A percentile compares a stretch with the other conserved stretches of the same genome.
Conservation (phyloP, 495 filamentous ascomycete species). For the Penicillium dipodomyicola region DNA sequence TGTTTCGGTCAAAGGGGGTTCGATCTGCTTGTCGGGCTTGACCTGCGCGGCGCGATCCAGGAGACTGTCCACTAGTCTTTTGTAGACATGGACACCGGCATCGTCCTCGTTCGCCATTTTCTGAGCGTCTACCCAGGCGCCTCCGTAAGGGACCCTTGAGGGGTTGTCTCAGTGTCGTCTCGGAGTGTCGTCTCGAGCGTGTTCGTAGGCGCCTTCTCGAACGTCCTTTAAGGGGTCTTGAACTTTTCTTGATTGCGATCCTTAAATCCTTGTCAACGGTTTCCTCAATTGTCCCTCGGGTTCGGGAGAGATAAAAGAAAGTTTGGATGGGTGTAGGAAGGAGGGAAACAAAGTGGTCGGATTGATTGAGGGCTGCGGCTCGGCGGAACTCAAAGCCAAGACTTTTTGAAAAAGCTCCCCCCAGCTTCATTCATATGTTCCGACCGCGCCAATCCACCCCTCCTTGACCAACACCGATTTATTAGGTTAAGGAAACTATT, state of each 20-base stretch:
- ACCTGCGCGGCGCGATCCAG: slow-evolving; percentile 60
- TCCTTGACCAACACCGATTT: slow-evolving; percentile 31
- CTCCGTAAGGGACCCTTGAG: too few relatives aligned
- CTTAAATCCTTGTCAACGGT: neutral
- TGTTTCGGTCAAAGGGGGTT: slow-evolving; percentile 69
- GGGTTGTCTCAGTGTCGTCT: neutral
- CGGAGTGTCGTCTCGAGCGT: neutral
- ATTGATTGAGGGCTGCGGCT: slow-evolving; percentile 23
- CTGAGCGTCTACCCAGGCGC: neutral
- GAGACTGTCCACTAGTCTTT: slow-evolving; percentile 56
- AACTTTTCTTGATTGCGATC: neutral
- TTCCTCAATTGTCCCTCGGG: neutral
- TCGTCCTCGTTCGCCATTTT: slow-evolving; percentile 54
- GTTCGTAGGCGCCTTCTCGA: neutral
- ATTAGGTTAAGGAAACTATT: slow-evolving; percentile 28
- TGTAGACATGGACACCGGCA: slow-evolving; percentile 55
- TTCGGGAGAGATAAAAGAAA: slow-evolving; percentile 2
- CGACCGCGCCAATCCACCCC: slow-evolving; percentile 35
- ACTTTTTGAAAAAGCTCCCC: slow-evolving; percentile 27
- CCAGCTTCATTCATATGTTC: slow-evolving; percentile 27
- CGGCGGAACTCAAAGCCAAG: slow-evolving; percentile 33
- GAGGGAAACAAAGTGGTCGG: slow-evolving; percentile 1
- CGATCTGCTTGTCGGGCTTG: slow-evolving; percentile 66
- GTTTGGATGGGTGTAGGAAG: neutral
- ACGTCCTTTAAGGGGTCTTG: neutral